Base-by-base conservation (phyloP, 371 early-diverging fungal genomes). In the Syncephalastrum sp. region DNA sequence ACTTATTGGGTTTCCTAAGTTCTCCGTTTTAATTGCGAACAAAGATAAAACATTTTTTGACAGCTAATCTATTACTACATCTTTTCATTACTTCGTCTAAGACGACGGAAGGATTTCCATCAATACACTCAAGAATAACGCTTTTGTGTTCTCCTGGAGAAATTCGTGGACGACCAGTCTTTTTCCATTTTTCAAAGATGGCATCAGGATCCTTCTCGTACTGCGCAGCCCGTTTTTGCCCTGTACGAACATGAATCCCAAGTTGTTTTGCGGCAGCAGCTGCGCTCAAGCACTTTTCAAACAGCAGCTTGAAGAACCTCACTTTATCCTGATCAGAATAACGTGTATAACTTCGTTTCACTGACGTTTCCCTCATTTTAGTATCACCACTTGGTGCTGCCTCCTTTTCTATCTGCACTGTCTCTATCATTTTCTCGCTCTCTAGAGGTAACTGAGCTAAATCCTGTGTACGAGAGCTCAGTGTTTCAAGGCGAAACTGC, bases 171-270 rank as follows among this genome's bases (percentile, higher is more conserved):
- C 23, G 60, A 29, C 60, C 50, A 54, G 49, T 54, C 53, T 54
- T 60, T 38, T 42, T 45, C 17, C 43, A 2, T 53, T 54, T 60
- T 50, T 45, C 57, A 47, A 56, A 56, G 0, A 57, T 49, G 23
- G 7, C 50, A 8, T 57, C 49, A 50, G 50, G 57, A 57, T 49
- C 42, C 47, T 53, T 57, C 38, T 63, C 47, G 50, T 53, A 54
- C 53, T 42, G 52, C 50, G 57, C 52, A 45, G 51, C 58, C 63
- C 58, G 54, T 54, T 47, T 57, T 47, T 63, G 58, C 3, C 43
- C 21, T 46, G 63, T 44, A 54, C 63, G 63, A 38, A 63, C 51
- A 48, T 63, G 58, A 56, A 62, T 56, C 41, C 52, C 57, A 25
- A 62, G 29, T 42, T 56, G 62, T 56, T 25, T 56, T 47, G 27